Conservation (phyloP, 192 early-diverging fungal genomes). For the Umbelopsis isabellina region DNA sequence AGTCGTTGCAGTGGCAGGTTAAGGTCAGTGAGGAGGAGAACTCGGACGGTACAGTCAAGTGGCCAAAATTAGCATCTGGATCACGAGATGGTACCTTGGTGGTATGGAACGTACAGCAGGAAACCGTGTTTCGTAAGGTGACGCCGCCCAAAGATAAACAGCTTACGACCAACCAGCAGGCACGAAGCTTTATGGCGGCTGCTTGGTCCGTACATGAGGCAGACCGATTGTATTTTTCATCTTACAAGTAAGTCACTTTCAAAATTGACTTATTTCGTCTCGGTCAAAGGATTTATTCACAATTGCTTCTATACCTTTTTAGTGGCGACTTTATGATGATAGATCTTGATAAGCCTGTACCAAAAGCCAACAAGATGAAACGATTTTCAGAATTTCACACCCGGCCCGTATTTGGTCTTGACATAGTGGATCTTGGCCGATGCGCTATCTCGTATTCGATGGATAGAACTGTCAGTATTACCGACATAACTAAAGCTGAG, state of each 20-base stretch:
- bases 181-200: not conserved
- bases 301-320: not conserved
- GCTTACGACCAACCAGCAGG: not conserved
- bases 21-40: too few species aligned
- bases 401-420: not conserved
- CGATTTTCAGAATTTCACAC: not conserved
- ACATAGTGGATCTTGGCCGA: not conserved
- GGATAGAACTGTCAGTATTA: not conserved
- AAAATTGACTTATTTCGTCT: not conserved
- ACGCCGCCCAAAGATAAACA: constrained; percentile 9
- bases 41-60: not conserved
- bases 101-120: not conserved
- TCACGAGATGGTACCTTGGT: not conserved
- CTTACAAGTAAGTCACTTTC: not conserved
- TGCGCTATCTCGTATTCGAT: constrained; percentile 1
- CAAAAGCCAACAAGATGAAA: not conserved
- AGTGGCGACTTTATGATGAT: not conserved
- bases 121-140: not conserved
- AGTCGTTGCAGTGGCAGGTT: constrained; percentile 48
- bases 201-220: not conserved
- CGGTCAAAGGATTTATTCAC: too few species aligned
- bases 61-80: constrained; percentile 6
- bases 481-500: not conserved
- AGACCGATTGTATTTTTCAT: not conserved
- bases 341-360: not conserved